These are phyloP conservation scores for Amniculicola lignicola DNA, from an alignment of 495 filamentous ascomycete species.

Conservation along the genomic window DNA sequence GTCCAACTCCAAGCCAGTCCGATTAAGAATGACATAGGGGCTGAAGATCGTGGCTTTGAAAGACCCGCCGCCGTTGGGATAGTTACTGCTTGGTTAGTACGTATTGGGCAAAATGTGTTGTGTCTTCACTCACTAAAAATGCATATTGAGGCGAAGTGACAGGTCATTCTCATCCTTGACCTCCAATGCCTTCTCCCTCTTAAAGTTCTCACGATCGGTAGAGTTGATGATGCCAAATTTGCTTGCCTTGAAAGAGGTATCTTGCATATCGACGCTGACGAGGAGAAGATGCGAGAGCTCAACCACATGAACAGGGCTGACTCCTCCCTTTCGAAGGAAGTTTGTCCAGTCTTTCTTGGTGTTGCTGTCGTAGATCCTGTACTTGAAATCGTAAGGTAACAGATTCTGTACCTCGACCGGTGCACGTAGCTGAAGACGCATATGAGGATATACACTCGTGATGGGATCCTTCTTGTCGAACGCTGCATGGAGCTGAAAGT, in stretches of 20 bases:
- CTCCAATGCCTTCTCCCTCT: constrained; percentile 71
- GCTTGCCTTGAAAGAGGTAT: constrained; percentile 89
- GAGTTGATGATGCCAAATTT: constrained; percentile 97
- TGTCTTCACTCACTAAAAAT: constrained; percentile 62
- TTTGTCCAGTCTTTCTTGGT: constrained; percentile 98
- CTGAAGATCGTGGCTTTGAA: constrained; percentile 94
- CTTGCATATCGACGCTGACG: constrained; percentile 92
- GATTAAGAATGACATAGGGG: constrained; percentile 91
- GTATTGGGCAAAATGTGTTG: background rate
- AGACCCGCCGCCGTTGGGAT: constrained; percentile 89
- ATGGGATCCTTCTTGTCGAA: constrained; percentile 78
- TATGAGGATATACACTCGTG: constrained; percentile 85
- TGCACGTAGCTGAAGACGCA: constrained; percentile 84
- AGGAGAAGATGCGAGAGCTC: constrained; percentile 90
- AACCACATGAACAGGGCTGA: constrained; percentile 95
- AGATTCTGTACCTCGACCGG: constrained; percentile 93
- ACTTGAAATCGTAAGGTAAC: constrained; percentile 97
- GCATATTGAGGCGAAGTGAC: constrained; percentile 74
- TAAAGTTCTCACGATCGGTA: constrained; percentile 80
- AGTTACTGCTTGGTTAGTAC: constrained; percentile 48
- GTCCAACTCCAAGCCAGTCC: constrained; percentile 84
- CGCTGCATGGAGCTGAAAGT: constrained; percentile 87
- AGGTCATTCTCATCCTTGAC: constrained; percentile 81
- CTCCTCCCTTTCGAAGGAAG: constrained; percentile 90
- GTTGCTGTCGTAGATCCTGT: constrained; percentile 96